Evolutionary conservation across 768 basidiomycete species (phyloP), one percentile per base, ranked within the genome.

Genomic region (Boletus edulis): DNA sequence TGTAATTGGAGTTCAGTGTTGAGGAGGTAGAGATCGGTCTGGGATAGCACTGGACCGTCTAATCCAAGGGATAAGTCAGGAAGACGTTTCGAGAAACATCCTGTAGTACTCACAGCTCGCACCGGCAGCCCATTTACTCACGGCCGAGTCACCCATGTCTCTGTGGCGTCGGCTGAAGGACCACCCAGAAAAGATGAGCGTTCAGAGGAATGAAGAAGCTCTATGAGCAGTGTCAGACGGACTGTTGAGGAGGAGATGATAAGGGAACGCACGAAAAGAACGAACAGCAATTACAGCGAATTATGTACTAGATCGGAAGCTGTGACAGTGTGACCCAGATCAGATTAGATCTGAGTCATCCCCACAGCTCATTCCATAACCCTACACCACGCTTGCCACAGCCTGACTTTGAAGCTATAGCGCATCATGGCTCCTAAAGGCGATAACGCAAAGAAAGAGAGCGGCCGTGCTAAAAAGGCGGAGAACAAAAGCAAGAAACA

Each of bases 391-490:
- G 49, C 42, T 32, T 12, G 32, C 3, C 20, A 29, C 60, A 58
- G 52, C 52, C 22, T 22, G 22, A 22, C 51, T 9, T 44, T 15
- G 24, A 39, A 55, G 32, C 22, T 17, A 39, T n/a, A 50, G 35
- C 11, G 31, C 18, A 3, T 22, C 38, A 94, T 95, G 94, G 73
- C 94, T 46, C 94, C 94, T 1, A 92, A 91, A 72, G 89, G 86
- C 58, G 84, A 80, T 62, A 96, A 94, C 77, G 78, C 91, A 54
- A 97, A 96, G 85, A 96, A 96, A 70, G 94, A 96, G 72, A 73
- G 83, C 41, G 94, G 94, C 5, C 74, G 89, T 51, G 88, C 94
- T 1, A 94, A 92, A 75, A 97, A 97, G 71, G 91, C 91, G 24
- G 90, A 94, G 67, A 94, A 93, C 67, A 91, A 92, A 67, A 77